phyloP scores from a whole-genome alignment of 2,329 filamentous ascomycete species.

The Coniella lustricola region DNA sequence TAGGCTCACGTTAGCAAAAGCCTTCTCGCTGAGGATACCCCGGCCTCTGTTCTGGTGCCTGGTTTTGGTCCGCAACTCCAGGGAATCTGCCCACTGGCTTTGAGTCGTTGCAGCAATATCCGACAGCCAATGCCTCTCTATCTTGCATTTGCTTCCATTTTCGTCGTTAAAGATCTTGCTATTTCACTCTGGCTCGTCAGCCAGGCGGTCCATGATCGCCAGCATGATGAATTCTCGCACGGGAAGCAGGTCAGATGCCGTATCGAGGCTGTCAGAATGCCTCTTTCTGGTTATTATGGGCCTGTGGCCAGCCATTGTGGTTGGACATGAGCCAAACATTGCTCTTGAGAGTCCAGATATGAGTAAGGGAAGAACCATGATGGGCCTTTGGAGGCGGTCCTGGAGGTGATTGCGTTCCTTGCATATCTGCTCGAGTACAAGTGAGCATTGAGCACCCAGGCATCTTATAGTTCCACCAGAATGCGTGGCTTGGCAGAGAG shows the following conservation, averaged over 20 bases:
- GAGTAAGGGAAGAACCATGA: too few relatives aligned
- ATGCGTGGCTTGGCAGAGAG: too few relatives aligned
- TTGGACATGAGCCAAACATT: too few relatives aligned
- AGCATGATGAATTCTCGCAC: constrained; percentile 13
- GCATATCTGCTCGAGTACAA: too few relatives aligned
- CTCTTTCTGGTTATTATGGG: too few relatives aligned
- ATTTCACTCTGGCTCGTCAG: constrained; percentile 25
- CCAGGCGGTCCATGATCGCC: constrained; percentile 10
- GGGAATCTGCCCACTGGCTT: neutral
- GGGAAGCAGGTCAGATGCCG: constrained; percentile 14
- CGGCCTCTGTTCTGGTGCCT: neutral
- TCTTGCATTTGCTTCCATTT: constrained; percentile 27
- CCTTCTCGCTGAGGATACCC: constrained; percentile 26
- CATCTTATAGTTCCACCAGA: too few relatives aligned
- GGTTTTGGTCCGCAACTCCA: neutral
- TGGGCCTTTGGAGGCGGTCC: too few relatives aligned
- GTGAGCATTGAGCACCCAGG: too few relatives aligned
- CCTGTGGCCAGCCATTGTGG: too few relatives aligned
- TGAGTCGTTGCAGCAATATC: neutral
- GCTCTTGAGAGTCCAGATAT: too few relatives aligned
- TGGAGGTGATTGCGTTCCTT: too few relatives aligned
- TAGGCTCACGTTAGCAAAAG: constrained; percentile 12
- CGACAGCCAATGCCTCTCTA: constrained; percentile 24
- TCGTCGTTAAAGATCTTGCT: constrained; percentile 27
- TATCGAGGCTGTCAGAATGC: constrained; percentile 1